Evolutionary conservation across 306 rosid species (phyloP), one percentile per base, ranked within the genome.

Genomic region (Trichosanthes truncata): DNA sequence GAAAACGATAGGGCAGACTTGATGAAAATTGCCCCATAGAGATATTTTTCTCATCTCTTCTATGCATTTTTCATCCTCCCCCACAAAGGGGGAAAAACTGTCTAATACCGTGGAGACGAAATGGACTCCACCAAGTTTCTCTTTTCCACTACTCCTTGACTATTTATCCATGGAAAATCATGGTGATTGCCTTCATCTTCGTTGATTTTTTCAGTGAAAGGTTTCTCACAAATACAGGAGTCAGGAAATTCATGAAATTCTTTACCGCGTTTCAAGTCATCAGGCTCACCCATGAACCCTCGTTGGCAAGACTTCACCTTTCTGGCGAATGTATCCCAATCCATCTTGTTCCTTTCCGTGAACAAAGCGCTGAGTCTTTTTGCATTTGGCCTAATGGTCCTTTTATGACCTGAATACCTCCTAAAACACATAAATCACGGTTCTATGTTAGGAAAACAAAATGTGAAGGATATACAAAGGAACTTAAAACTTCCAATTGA

Each of bases 261-360:
- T 48, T 97, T 88, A 52, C 99, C 96, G 9, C 86, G 93, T 84
- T 80, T 90, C 88, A 89, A 84, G 86, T 93, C 97, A 14, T 86
- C 93, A 6, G 99, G 99, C 77, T 96, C 98, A 67, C 99, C 99
- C 99, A 93, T 93, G 92, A 91, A 96, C 81, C 94, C 97, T 82
- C 94, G 84, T 78, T 93, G 97, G 83, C 86, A 81, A 25, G 91
- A 85, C 84, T 87, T 91, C n/a, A 93, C 91, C 88, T 89, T 93
- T 81, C 80, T 80, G 18, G 94, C 51, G 68, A 91, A 93, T 49
- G 89, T 86, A 77, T 89, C 93, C 99, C 98, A 96, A 56, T 84
- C 89, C 96, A 93, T 93, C 86, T 83, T 48, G 59, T 85, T 89
- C 87, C 96, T 88, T 41, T 89, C 89, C 92, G 83, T 90, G 77